Evolutionary conservation across 1,139 yeast genomes (phyloP).

Genomic region (Yamadazyma kanchanaburiensis): DNA sequence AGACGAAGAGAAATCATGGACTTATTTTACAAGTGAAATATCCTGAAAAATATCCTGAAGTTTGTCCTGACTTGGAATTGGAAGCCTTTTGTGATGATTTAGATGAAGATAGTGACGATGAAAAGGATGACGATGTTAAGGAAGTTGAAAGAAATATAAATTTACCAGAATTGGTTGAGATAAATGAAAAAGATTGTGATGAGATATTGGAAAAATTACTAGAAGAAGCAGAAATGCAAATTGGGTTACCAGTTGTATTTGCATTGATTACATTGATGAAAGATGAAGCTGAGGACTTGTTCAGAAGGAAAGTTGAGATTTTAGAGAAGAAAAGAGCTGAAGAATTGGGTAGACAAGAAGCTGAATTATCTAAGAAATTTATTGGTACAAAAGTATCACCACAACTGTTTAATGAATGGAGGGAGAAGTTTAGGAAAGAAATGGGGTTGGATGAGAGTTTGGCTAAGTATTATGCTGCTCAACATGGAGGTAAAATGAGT

Average conservation of each 20-base stretch:
- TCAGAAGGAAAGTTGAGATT: constrained; percentile 51
- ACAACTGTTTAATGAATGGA: constrained; percentile 72
- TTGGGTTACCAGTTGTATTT: constrained; percentile 88
- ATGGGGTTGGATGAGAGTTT: constrained; percentile 53
- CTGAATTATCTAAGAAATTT: constrained; percentile 72
- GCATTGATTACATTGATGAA: constrained; percentile 73
- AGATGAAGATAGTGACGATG: constrained; percentile 34
- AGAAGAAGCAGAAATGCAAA: constrained; percentile 68
- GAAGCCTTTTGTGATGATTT: constrained; percentile 24
- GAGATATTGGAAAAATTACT: constrained; percentile 37
- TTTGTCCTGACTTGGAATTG: constrained; percentile 48
- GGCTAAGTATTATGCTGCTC: constrained; percentile 45
- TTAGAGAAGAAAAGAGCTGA: constrained; percentile 59
- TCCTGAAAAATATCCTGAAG: constrained; percentile 71
- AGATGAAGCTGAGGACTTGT: constrained; percentile 71
- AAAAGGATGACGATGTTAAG: constrained; percentile 44
- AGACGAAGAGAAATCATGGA: constrained; percentile 49
- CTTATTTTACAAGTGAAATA: constrained; percentile 58
- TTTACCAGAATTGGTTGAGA: constrained; percentile 54
- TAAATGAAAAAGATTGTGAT: constrained; percentile 45
- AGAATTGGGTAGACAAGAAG: constrained; percentile 52
- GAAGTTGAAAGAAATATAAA: constrained; percentile 39
- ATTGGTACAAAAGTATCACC: constrained; percentile 79
- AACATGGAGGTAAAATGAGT: constrained; percentile 74
- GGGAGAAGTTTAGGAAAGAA: constrained; percentile 57